Conservation (phyloP, 129 eudicot species). For the Calendula officinalis region DNA sequence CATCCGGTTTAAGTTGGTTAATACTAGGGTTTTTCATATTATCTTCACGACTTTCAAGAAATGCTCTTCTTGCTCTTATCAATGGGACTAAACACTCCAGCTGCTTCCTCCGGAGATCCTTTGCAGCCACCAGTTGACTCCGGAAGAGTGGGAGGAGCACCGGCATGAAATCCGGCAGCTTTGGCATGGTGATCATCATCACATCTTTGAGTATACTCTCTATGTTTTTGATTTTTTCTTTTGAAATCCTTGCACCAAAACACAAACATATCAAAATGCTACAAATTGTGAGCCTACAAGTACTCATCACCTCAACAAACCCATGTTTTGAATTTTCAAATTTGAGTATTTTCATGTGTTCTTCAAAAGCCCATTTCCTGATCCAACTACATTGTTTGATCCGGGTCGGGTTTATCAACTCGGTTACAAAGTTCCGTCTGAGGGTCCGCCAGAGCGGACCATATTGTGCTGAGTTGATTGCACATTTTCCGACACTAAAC, state of each 20-base stretch:
- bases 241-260: slow-evolving; percentile 86
- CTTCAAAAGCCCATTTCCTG: slow-evolving; percentile 84
- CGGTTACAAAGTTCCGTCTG: slow-evolving; percentile 76
- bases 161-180: slow-evolving; percentile 93
- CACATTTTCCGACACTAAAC: slow-evolving; percentile 87
- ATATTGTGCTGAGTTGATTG: slow-evolving; percentile 89
- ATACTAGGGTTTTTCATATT: slow-evolving; percentile 33
- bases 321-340: slow-evolving; percentile 44
- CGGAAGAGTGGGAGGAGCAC: slow-evolving; percentile 67
- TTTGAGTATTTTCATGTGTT: slow-evolving; percentile 59
- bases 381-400: slow-evolving; percentile 85
- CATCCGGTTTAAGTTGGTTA: slow-evolving; percentile 25
- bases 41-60: slow-evolving; percentile 50
- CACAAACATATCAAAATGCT: slow-evolving; percentile 86
- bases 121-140: slow-evolving; percentile 56
- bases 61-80: slow-evolving; percentile 54
- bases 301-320: slow-evolving; percentile 77
- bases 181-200: slow-evolving; percentile 81
- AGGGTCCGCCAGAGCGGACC: slow-evolving; percentile 96
- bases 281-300: slow-evolving; percentile 78
- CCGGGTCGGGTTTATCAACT: slow-evolving; percentile 82
- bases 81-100: slow-evolving; percentile 72
- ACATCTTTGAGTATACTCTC: slow-evolving; percentile 86
- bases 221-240: slow-evolving; percentile 50
- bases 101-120: slow-evolving; percentile 61